Evolutionary conservation across 257 asterid genomes (phyloP).

Genomic region (Nyctanthes arbortristis): DNA sequence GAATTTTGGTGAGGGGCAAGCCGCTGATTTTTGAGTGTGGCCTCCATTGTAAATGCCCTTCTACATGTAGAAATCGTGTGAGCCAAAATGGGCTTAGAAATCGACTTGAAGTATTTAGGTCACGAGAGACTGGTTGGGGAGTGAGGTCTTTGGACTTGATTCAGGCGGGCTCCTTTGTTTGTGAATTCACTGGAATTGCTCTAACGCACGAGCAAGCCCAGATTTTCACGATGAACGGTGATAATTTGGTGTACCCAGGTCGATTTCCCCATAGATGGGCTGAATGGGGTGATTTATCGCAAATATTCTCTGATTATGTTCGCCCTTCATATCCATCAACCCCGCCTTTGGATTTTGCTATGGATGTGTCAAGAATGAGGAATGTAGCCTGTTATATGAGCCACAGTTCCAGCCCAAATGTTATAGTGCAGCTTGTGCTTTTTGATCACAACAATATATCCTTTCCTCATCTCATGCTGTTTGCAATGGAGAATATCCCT

Average conservation of each 20-base stretch:
- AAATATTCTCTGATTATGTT: slow-evolving; percentile 19
- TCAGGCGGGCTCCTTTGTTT: slow-evolving; percentile 53
- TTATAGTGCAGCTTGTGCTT: slow-evolving; percentile 48
- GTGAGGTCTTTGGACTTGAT: slow-evolving; percentile 54
- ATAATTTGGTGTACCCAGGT: slow-evolving; percentile 46
- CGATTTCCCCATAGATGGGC: slow-evolving; percentile 39
- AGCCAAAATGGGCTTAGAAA: slow-evolving; percentile 48
- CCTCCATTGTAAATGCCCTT: slow-evolving; percentile 44
- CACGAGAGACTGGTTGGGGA: slow-evolving; percentile 59
- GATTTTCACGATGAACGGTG: slow-evolving; percentile 50
- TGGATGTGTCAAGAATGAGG: slow-evolving; percentile 33
- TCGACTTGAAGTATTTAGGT: slow-evolving; percentile 49
- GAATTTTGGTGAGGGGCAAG: slow-evolving; percentile 46
- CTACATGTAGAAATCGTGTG: slow-evolving; percentile 44
- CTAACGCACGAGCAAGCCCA: slow-evolving; percentile 50
- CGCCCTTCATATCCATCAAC: slow-evolving; percentile 27
- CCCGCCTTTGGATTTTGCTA: slow-evolving; percentile 32
- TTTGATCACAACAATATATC: slow-evolving; percentile 47
- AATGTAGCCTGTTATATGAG: slow-evolving; percentile 32
- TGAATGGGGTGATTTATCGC: slow-evolving; percentile 36
- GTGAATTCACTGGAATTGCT: slow-evolving; percentile 49
- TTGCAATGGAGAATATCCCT: slow-evolving; percentile 56
- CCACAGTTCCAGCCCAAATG: slow-evolving; percentile 31
- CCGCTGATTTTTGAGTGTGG: slow-evolving; percentile 47
- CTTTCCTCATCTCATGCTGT: slow-evolving; percentile 55